Evolutionary conservation across 164 flowering plant genomes (phyloP), one percentile per base, ranked within the genome.

Genomic region (Stephania japonica): DNA sequence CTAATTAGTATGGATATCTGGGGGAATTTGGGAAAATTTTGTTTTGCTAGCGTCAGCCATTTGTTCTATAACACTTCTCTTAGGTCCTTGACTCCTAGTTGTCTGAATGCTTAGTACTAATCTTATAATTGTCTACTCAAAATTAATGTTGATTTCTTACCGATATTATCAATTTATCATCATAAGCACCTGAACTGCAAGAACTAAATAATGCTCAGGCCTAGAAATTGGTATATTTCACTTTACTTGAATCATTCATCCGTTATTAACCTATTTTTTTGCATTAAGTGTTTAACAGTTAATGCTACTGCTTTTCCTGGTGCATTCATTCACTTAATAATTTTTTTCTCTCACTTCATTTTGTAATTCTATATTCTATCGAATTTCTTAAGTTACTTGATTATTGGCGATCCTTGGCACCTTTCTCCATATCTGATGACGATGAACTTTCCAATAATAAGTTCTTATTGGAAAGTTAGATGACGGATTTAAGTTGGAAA

Each of bases 371-470:
- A 59, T 59, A 2, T 19, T 59, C 21, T 59, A 59, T n/a, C 23
- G 10, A 8, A 47, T 63, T 21, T n/a, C 24, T 63, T 6, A 12
- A 26, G 25, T 63, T 27, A 63, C 65, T 63, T 23, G 12, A 21
- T 21, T 63, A 59, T 23, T 7, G 26, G 19, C 12, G 13, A 10
- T 65, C 21, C 16, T 12, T 3, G 11, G 19, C 13, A 25, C 42
- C 68, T 65, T 32, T 65, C 32, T 65, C n/a, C 68, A 27, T 42
- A 32, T 65, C 41, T 27, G 43, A 59, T 59, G 64, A 59, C 23
- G n/a, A 59, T n/a, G 21, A 59, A 18, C 64, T 59, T 59, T 18
- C 21, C 64, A 59, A 32, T 32, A 32, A 32, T 32, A 2, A 32
- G 38, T 32, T 50, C 3, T 4, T 7, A 25, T 63, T 5, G 2